Conservation (phyloP, 129 eudicot genomes). For the Erigeron canadensis region DNA sequence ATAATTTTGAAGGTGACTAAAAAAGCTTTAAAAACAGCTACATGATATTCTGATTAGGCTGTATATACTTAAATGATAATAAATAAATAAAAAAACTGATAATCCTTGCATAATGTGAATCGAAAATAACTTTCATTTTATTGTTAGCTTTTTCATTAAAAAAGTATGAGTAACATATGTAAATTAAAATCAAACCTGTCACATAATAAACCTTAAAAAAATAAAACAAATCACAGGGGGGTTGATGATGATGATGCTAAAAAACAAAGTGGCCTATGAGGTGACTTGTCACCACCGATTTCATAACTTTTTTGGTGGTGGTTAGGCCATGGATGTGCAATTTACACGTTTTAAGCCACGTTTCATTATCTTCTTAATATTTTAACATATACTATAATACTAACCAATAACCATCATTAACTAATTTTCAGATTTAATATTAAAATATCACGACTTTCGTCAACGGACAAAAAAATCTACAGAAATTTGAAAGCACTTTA, state of each 20-base stretch:
- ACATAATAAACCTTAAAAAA: neutral
- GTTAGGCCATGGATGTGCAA: constrained; percentile 28
- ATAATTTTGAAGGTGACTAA: too few species aligned
- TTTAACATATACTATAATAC: too few species aligned
- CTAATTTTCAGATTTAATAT: neutral
- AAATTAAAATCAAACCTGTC: neutral
- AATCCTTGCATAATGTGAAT: too few species aligned
- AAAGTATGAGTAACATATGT: neutral
- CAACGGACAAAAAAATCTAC: neutral
- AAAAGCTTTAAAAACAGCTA: too few species aligned
- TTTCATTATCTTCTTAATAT: neutral
- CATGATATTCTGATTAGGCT: too few species aligned
- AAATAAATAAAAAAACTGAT: too few species aligned
- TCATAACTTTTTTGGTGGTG: constrained; percentile 27
- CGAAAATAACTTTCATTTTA: too few species aligned
- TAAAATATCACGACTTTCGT: neutral
- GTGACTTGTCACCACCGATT: constrained; percentile 19
- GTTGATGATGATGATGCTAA: constrained; percentile 6
- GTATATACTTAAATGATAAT: too few species aligned
- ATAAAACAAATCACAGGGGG: neutral
- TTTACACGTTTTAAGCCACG: constrained; percentile 19
- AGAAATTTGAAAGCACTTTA: neutral
- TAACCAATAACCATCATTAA: neutral
- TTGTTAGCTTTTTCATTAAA: neutral
- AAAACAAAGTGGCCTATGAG: constrained; percentile 27